A percentile compares a stretch with the other conserved stretches of the same genome.
phyloP scores from a whole-genome alignment of 2,329 filamentous ascomycete genomes.

The Sporothrix dimorphospora region DNA sequence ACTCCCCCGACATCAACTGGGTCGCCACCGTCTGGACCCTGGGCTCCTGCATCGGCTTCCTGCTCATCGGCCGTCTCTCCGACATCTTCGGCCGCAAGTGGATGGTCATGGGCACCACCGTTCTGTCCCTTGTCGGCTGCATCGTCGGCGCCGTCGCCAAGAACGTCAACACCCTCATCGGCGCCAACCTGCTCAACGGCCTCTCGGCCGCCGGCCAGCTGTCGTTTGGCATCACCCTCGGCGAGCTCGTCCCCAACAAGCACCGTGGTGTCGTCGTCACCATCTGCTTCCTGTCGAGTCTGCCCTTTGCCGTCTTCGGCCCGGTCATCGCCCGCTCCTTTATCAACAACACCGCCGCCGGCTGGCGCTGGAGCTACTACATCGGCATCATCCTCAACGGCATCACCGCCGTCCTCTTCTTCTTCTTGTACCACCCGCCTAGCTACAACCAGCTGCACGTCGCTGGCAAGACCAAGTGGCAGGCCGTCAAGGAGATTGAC shows the following conservation, averaged over 20 bases:
- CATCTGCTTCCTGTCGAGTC: slow-evolving; percentile 45
- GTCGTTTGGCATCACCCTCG: slow-evolving; percentile 47
- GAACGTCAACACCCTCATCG: slow-evolving; percentile 45
- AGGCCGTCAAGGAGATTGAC: slow-evolving; percentile 50
- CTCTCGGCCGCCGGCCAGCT: slow-evolving; percentile 47
- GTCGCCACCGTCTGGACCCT: slow-evolving; percentile 45
- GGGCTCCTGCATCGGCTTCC: slow-evolving; percentile 45
- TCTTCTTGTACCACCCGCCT: slow-evolving; percentile 53
- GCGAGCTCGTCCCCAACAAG: slow-evolving; percentile 50
- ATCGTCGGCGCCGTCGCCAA: slow-evolving; percentile 44
- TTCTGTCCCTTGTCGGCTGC: slow-evolving; percentile 44
- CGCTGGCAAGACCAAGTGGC: slow-evolving; percentile 42
- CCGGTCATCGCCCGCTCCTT: slow-evolving; percentile 52
- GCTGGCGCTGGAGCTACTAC: slow-evolving; percentile 57
- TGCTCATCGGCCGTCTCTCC: slow-evolving; percentile 48
- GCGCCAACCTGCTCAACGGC: slow-evolving; percentile 44
- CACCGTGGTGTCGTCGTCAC: slow-evolving; percentile 44
- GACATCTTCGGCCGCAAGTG: slow-evolving; percentile 50
- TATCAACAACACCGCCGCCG: slow-evolving; percentile 46
- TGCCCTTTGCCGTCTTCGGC: slow-evolving; percentile 49
- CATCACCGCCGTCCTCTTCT: slow-evolving; percentile 46
- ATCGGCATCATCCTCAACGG: slow-evolving; percentile 50
- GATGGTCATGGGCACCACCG: slow-evolving; percentile 43
- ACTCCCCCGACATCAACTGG: slow-evolving; percentile 41
- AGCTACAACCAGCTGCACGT: slow-evolving; percentile 49